A percentile compares a stretch with the other conserved stretches of the same genome.
Conservation (phyloP, 73 alveolate genomes). For the Symbiodinium pilosum region DNA sequence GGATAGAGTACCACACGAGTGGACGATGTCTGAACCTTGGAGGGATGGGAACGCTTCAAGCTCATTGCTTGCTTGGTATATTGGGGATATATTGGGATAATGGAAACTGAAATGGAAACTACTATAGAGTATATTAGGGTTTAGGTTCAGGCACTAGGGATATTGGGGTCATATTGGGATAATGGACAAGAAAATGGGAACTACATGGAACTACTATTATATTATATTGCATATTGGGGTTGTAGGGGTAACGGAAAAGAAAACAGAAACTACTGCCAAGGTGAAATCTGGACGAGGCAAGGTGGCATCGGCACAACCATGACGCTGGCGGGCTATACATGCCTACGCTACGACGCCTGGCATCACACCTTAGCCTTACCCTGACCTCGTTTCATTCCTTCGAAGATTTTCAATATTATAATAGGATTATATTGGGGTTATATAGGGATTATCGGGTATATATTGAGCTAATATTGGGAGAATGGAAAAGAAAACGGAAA, state of each 20-base stretch:
- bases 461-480: too few relatives aligned
- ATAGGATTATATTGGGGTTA: too few relatives aligned
- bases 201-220: background rate
- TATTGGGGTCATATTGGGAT: too few relatives aligned
- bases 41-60: background rate
- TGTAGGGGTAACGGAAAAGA: background rate
- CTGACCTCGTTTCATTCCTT: too few relatives aligned
- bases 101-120: too few relatives aligned
- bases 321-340: constrained; percentile 23
- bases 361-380: too few relatives aligned
- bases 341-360: constrained; percentile 56
- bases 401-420: too few relatives aligned
- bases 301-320: constrained; percentile 63
- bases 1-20: constrained; percentile 66
- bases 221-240: background rate
- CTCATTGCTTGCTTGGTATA: background rate
- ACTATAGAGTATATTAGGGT: too few relatives aligned
- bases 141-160: too few relatives aligned
- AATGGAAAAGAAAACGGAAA: too few relatives aligned
- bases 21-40: constrained; percentile 57
- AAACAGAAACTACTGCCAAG: background rate
- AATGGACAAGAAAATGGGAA: too few relatives aligned
- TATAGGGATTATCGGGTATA: too few relatives aligned
- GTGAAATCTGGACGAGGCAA: constrained; percentile 70
- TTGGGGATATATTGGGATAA: background rate